Evolutionary conservation across 2,329 filamentous ascomycete genomes (phyloP).

Genomic region (Fusarium sacchari): DNA sequence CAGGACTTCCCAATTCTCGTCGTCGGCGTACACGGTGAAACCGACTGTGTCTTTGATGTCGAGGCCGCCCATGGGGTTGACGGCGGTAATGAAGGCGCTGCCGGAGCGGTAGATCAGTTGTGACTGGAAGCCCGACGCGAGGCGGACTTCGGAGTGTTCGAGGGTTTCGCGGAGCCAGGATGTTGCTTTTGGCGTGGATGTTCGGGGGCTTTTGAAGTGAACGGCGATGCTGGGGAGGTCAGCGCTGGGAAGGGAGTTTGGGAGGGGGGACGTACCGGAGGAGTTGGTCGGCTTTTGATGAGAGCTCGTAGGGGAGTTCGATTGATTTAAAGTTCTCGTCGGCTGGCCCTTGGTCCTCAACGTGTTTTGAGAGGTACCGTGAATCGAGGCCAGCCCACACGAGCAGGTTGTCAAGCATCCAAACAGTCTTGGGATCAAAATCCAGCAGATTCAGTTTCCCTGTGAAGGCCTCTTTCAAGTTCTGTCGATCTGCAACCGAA

Average conservation of each 20-base stretch:
- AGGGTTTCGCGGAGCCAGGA: conserved; percentile 28
- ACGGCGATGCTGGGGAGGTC: conserved; percentile 20
- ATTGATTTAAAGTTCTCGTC: conserved; percentile 30
- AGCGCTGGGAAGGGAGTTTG: background rate
- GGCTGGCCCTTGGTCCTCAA: conserved; percentile 12
- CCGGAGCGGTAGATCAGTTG: conserved; percentile 23
- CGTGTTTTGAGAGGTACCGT: conserved; percentile 32
- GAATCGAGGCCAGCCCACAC: conserved; percentile 37
- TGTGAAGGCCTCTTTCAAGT: conserved; percentile 28
- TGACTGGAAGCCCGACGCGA: conserved; percentile 1
- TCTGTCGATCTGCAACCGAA: conserved; percentile 30
- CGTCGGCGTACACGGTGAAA: conserved; percentile 32
- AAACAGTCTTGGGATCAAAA: conserved; percentile 31
- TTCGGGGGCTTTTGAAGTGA: conserved; percentile 36
- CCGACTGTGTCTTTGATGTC: conserved; percentile 31
- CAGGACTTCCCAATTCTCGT: conserved; percentile 34
- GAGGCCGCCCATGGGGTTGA: conserved; percentile 31
- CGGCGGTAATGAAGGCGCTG: conserved; percentile 16
- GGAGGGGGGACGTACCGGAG: conserved; percentile 9
- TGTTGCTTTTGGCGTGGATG: conserved; percentile 7
- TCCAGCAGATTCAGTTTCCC: conserved; percentile 33
- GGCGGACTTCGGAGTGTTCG: conserved; percentile 27
- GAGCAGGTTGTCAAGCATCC: conserved; percentile 31
- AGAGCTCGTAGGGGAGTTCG: conserved; percentile 25
- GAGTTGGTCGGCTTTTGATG: conserved; percentile 31